These are phyloP conservation scores for Micromonas commoda DNA, from an alignment of 139 green algal genomes.

Conservation along the genomic window DNA sequence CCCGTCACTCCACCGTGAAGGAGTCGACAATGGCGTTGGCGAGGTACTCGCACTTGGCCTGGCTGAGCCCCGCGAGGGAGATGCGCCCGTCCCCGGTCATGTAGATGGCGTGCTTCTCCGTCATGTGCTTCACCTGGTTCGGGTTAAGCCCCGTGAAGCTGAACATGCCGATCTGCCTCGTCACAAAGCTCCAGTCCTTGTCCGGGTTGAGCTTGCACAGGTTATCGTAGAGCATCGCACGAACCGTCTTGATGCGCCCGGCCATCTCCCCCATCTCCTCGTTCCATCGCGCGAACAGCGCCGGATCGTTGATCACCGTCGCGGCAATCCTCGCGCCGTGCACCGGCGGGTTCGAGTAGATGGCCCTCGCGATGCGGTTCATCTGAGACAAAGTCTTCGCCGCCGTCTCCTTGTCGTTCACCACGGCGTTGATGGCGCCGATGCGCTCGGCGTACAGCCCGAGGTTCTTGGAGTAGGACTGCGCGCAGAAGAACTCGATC, in stretches of 20 bases:
- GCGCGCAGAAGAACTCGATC: constrained; percentile 76
- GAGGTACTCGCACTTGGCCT: constrained; percentile 77
- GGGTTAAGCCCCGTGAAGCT: constrained; percentile 83
- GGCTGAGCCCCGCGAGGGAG: constrained; percentile 81
- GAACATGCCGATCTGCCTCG: constrained; percentile 93
- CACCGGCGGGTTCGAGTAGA: constrained; percentile 87
- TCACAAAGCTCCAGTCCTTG: constrained; percentile 88
- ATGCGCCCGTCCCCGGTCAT: constrained; percentile 97
- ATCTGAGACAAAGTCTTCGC: constrained; percentile 73
- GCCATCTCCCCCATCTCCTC: constrained; percentile 93
- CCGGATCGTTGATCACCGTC: constrained; percentile 66
- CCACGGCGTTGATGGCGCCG: constrained; percentile 80
- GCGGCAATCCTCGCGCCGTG: constrained; percentile 86
- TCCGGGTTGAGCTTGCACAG: constrained; percentile 59
- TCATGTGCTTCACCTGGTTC: constrained; percentile 86
- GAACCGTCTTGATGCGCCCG: constrained; percentile 82
- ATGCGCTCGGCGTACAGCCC: constrained; percentile 95
- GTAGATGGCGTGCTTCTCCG: constrained; percentile 85
- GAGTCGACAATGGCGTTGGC: constrained; percentile 85
- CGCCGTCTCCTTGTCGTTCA: constrained; percentile 46
- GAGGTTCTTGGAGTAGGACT: constrained; percentile 94
- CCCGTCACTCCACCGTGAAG: no score
- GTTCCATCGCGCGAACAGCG: constrained; percentile 69
- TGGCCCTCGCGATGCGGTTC: constrained; percentile 84
- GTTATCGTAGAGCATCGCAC: constrained; percentile 61